Conservation (phyloP, 176 grass and related monocot species). For the Ensete glaucum region DNA sequence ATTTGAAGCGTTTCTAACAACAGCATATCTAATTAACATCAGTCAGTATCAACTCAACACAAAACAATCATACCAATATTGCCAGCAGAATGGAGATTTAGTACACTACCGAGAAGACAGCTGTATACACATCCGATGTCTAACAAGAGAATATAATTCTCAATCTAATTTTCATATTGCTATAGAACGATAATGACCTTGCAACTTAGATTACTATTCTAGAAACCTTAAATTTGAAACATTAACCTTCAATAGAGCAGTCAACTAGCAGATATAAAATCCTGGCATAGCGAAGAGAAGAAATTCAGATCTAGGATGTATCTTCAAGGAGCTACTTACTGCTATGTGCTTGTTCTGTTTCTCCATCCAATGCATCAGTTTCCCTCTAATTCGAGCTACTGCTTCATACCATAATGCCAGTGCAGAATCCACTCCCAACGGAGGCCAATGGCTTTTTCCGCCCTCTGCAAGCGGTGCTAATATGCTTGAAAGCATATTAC, state of each 20-base stretch:
- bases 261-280: not conserved
- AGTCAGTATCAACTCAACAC: too few species aligned
- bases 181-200: not conserved
- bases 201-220: too few species aligned
- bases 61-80: too few species aligned
- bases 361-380: constrained; percentile 88
- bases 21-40: too few species aligned
- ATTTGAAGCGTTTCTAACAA: too few species aligned
- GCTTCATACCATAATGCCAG: constrained; percentile 94
- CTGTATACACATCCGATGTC: not conserved
- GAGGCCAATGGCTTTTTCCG: constrained; percentile 84
- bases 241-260: not conserved
- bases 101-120: not conserved
- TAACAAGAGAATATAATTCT: not conserved
- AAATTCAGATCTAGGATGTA: constrained; percentile 9
- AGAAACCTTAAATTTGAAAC: not conserved
- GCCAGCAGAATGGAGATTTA: too few species aligned
- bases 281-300: not conserved
- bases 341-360: constrained; percentile 94
- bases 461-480: constrained; percentile 84
- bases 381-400: constrained; percentile 74
- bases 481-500: constrained; percentile 97
- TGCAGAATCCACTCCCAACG: constrained; percentile 73
- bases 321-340: constrained; percentile 45
- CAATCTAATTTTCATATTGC: not conserved